Base-by-base conservation (phyloP, 75 land plant species). In the Picea sitchensis region DNA sequence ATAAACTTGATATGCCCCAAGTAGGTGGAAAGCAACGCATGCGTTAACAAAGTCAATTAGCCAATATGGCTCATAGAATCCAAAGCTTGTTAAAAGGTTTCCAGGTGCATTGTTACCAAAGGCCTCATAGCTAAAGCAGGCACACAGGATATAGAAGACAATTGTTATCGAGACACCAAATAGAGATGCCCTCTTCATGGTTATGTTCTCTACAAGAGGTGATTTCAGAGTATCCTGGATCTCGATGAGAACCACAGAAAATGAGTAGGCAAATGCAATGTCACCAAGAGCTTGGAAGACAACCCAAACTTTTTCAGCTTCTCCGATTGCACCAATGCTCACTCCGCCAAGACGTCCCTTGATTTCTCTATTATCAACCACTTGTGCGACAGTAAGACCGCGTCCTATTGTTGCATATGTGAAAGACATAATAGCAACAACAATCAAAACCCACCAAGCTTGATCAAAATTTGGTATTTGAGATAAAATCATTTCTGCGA, bases 221-320 rank as follows among this genome's bases (percentile, higher is more conserved):
- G 95, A 82, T 72, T 84, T 92, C 77, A 92, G 47, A 34, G 95
- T 92, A 65, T 92, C 89, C 93, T 92, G 72, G 30, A 95, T 95
- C 73, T 92, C 93, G 14, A 91, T 36, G 74, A 92, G 84, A 59
- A 95, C 88, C 12, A 87, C 57, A 2, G 93, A 85, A 79, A 84
- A 95, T 0, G 98, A 88, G 71, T 84, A 95, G 56, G 98, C 89
- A 81, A 95, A 95, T 11, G 98, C 98, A 11, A 95, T 91, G 84
- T 95, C 93, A 41, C 98, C 98, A n/a, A 95, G 75, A 41, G 95
- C 98, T 85, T 90, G 92, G 38, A 81, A 85, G 5, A 87, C 77
- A 57, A 77, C 61, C 95, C 91, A 91, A 34, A 88, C 59, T 82
- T 91, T 95, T 30, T 88, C 20, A 36, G 85, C 30, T 47, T 67